Evolutionary conservation across 2,329 filamentous ascomycete species (phyloP).

Genomic region (Stachybotrys chlorohalonatus): DNA sequence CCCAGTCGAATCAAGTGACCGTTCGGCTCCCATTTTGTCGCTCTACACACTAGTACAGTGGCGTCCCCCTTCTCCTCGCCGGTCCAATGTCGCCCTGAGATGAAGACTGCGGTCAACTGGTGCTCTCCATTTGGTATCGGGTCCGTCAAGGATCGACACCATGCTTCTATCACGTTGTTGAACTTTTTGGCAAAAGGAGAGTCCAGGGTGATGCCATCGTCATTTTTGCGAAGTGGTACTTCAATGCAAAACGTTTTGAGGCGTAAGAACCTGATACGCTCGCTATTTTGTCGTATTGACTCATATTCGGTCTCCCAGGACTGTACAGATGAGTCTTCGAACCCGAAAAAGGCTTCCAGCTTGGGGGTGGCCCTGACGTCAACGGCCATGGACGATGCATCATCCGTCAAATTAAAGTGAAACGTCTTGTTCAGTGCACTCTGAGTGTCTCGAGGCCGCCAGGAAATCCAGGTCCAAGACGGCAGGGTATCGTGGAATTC

Average conservation of each 20-base stretch:
- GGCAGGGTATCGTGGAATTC: constrained; percentile 18
- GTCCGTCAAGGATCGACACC: constrained; percentile 3
- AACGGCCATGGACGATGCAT: constrained; percentile 15
- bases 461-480: constrained; percentile 29
- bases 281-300: constrained; percentile 15
- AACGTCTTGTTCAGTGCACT: constrained; percentile 8
- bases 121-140: constrained; percentile 12
- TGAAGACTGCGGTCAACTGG: constrained; percentile 15
- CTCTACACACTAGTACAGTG: constrained; percentile 19
- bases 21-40: constrained; percentile 15
- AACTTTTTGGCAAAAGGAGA: constrained; percentile 11
- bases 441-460: constrained; percentile 7
- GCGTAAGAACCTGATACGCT: constrained; percentile 20
- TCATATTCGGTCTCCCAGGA: constrained; percentile 27
- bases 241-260: constrained; percentile 24
- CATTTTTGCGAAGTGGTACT: constrained; percentile 13
- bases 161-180: neutral
- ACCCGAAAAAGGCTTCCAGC: constrained; percentile 24
- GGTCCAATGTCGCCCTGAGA: constrained; percentile 22
- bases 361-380: constrained; percentile 19
- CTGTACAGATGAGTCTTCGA: constrained; percentile 20
- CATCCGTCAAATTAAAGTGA: constrained; percentile 20
- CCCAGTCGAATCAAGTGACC: constrained; percentile 21
- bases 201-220: constrained; percentile 9
- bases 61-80: constrained; percentile 13